A percentile compares a stretch with the other conserved stretches of the same genome.
Evolutionary conservation across 768 basidiomycete species (phyloP).

Genomic region (Pisolithus orientalis): DNA sequence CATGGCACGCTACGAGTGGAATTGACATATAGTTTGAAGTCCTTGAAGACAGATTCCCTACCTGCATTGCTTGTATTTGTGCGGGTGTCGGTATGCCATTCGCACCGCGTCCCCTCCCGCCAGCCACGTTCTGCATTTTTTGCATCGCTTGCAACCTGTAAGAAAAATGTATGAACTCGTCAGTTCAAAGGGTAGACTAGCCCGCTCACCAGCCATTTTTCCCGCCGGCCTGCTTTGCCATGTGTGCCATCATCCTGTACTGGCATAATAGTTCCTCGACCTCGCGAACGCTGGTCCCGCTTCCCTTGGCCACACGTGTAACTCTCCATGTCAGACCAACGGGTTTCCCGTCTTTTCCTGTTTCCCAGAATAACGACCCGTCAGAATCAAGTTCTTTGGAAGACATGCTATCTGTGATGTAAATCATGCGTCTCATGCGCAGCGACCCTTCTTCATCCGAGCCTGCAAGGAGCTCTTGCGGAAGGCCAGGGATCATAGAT

Average conservation of each 20-base stretch:
- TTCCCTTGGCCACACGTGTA: constrained; percentile 83
- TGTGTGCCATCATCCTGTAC: constrained; percentile 97
- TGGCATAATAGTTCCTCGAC: constrained; percentile 97
- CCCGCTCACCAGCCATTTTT: constrained; percentile 83
- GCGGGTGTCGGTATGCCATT: constrained; percentile 89
- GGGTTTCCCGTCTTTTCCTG: constrained; percentile 77
- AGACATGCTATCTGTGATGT: constrained; percentile 98
- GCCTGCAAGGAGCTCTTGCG: constrained; percentile 84
- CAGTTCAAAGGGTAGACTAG: constrained; percentile 1
- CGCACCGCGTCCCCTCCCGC: constrained; percentile 79
- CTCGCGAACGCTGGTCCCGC: constrained; percentile 91
- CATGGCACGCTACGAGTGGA: constrained; percentile 64
- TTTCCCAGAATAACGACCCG: constrained; percentile 84
- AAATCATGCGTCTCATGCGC: constrained; percentile 96
- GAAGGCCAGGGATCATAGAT: constrained; percentile 96
- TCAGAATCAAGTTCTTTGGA: constrained; percentile 91
- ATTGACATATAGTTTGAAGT: constrained; percentile 2
- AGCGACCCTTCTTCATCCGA: constrained; percentile 88
- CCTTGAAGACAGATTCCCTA: constrained; percentile 28
- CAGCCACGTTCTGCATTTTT: constrained; percentile 85
- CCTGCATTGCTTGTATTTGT: constrained; percentile 93
- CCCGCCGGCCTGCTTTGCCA: constrained; percentile 97
- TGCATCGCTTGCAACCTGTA: constrained; percentile 78
- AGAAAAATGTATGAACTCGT: constrained; percentile 4
- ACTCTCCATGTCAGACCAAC: constrained; percentile 87